phyloP scores from a whole-genome alignment of 2,329 filamentous ascomycete genomes.

The Trichoderma sp. region DNA sequence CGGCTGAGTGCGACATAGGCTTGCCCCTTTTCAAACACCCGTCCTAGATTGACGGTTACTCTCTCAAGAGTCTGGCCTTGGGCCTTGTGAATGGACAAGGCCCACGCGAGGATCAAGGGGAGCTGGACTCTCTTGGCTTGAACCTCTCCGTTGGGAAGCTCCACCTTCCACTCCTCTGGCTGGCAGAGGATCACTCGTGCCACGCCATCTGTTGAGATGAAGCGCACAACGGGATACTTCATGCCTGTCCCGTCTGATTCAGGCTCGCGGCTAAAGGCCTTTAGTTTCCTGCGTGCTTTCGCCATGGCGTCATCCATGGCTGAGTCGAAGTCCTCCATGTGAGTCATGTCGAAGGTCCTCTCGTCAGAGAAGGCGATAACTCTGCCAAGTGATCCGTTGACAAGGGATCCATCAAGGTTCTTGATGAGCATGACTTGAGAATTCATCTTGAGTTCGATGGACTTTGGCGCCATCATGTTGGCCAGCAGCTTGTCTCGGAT shows the following conservation, averaged over 20 bases:
- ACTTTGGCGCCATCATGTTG: constrained; percentile 90
- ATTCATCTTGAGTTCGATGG: constrained; percentile 78
- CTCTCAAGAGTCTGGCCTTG: constrained; percentile 91
- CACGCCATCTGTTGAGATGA: constrained; percentile 72
- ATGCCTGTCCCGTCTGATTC: constrained; percentile 44
- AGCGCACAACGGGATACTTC: constrained; percentile 80
- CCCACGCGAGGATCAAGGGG: constrained; percentile 93
- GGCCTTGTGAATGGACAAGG: constrained; percentile 95
- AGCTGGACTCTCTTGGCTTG: constrained; percentile 81
- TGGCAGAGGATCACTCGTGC: constrained; percentile 65
- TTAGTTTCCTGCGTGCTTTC: constrained; percentile 56
- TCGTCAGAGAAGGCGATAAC: constrained; percentile 52
- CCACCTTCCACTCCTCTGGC: constrained; percentile 92
- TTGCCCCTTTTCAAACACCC: constrained; percentile 94
- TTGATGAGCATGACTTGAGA: constrained; percentile 99
- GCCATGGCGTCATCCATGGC: constrained; percentile 40
- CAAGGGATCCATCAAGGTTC: constrained; percentile 89
- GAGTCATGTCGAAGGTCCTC: constrained; percentile 37
- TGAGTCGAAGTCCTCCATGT: constrained; percentile 44
- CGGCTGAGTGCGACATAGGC: constrained; percentile 95
- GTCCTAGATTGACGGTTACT: constrained; percentile 89
- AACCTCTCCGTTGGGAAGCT: constrained; percentile 90
- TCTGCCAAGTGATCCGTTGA: constrained; percentile 90
- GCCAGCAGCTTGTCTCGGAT: constrained; percentile 73
- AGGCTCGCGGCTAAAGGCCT: constrained; percentile 43